Evolutionary conservation across 768 basidiomycete genomes (phyloP).

Genomic region (Leccinum olivaceopallidum): DNA sequence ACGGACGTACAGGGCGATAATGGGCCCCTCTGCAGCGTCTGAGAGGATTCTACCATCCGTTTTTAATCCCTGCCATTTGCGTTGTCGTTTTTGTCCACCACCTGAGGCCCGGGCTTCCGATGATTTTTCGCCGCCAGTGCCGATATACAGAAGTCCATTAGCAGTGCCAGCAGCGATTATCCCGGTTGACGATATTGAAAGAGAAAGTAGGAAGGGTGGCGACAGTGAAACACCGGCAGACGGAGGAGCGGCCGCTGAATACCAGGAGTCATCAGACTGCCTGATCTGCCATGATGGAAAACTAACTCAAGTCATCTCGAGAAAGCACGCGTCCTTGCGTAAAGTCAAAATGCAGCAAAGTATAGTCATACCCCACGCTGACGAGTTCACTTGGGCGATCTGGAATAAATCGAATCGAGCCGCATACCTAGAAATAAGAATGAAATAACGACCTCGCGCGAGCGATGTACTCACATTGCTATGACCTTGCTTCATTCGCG

Average conservation of each 20-base stretch:
- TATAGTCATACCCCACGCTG: conserved; percentile 75
- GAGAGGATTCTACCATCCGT: conserved; percentile 43
- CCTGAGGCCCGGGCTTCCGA: conserved; percentile 7
- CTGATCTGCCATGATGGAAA: not conserved
- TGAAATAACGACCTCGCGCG: not conserved
- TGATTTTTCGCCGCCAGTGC: conserved; percentile 63
- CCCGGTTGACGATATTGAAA: conserved; percentile 58
- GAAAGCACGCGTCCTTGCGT: conserved; percentile 57
- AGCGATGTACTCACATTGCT: conserved; percentile 49
- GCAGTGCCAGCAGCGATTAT: conserved; percentile 71
- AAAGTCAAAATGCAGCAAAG: conserved; percentile 68
- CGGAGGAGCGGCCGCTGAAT: conserved; percentile 39
- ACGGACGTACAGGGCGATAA: conserved; percentile 62
- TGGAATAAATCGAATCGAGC: conserved; percentile 69
- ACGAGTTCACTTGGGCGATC: conserved; percentile 69
- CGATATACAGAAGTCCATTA: conserved; percentile 72
- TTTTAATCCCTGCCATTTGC: conserved; percentile 74
- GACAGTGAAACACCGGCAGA: conserved; percentile 58
- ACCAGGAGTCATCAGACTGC: conserved; percentile 1
- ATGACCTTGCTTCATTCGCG: conserved; percentile 62
- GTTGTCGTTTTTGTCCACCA: conserved; percentile 51
- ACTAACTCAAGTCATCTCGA: conserved; percentile 54
- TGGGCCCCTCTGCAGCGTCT: conserved; percentile 69
- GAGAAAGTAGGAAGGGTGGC: conserved; percentile 72
- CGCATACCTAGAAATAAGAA: conserved; percentile 56